Evolutionary conservation across 371 early-diverging fungal genomes (phyloP), one percentile per base, ranked within the genome.

Genomic region (Circinella minor): DNA sequence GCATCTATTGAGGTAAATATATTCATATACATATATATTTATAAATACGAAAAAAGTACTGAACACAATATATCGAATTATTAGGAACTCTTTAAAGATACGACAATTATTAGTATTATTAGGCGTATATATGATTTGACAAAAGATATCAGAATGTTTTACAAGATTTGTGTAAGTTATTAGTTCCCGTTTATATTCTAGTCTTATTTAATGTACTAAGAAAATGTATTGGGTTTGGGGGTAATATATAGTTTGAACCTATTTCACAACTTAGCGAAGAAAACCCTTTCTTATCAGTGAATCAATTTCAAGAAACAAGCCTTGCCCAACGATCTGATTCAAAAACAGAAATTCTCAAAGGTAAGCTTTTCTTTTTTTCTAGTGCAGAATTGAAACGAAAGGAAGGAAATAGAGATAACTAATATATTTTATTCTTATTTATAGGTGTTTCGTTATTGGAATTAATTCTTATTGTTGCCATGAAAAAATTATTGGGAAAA

Each of bases 381-480:
- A n/a, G n/a, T n/a, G n/a, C 68, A 3, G 17, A 3, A 49, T 46
- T 3, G 54, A 6, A 51, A n/a, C 51, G n/a, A 15, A 51, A 15
- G 15, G n/a, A 17, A n/a, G 15, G 51, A n/a, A 51, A 4, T 14
- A 51, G 5, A 51, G 51, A 51, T n/a, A 8, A 3, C 51, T 51
- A 13, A 46, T 15, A 61, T 13, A 0, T 51, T 8, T 51, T 18
- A 4, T 9, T 11, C n/a, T 51, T 36, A 47, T 61, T 67, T 62
- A 49, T 59, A 90, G 90, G 83, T 9, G 74, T 95, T 20, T 91
- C 96, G 0, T 71, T 94, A 49, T 83, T 96, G 14, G 96, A 97
- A 77, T 79, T 96, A 5, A 87, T 90, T 36, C 76, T 97, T 27
- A 82, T 97, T 43, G 86, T 96, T 46, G 88, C 94, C 8, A 93